These are phyloP conservation scores for Leccinum boreale DNA, from an alignment of 768 basidiomycete species.

Conservation along the genomic window DNA sequence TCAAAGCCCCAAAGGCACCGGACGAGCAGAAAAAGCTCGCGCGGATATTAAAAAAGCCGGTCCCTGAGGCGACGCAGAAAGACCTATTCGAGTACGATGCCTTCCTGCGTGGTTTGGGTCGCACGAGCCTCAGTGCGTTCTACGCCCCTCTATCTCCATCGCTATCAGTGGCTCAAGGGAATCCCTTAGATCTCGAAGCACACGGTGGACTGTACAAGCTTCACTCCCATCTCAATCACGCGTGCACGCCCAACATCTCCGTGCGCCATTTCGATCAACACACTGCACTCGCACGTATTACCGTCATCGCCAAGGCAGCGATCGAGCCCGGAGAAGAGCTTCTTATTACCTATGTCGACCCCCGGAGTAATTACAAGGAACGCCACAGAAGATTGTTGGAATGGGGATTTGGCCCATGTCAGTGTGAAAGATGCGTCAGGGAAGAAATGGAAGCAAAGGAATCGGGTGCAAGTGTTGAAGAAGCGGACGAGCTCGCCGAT, in stretches of 20 bases:
- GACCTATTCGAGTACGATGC: slow-evolving; percentile 75
- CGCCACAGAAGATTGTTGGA: slow-evolving; percentile 55
- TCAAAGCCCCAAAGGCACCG: slow-evolving; percentile 52
- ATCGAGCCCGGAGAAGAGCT: slow-evolving; percentile 76
- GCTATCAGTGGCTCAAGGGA: slow-evolving; percentile 1
- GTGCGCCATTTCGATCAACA: slow-evolving; percentile 73
- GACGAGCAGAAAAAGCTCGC: slow-evolving; percentile 57
- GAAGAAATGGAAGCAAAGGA: slow-evolving; percentile 43
- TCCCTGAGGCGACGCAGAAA: slow-evolving; percentile 46
- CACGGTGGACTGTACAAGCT: slow-evolving; percentile 85
- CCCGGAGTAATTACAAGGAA: slow-evolving; percentile 34
- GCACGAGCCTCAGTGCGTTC: slow-evolving; percentile 63
- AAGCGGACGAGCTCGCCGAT: slow-evolving; percentile 47
- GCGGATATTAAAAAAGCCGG: slow-evolving; percentile 47
- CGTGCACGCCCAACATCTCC: slow-evolving; percentile 75
- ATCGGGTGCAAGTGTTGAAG: slow-evolving; percentile 2
- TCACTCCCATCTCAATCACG: slow-evolving; percentile 87
- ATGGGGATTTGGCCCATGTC: slow-evolving; percentile 76
- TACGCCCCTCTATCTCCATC: not conserved
- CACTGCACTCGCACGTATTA: slow-evolving; percentile 69
- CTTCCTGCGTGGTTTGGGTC: slow-evolving; percentile 68
- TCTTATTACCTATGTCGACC: slow-evolving; percentile 75
- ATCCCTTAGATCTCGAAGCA: slow-evolving; percentile 63
- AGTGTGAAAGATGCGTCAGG: slow-evolving; percentile 61
- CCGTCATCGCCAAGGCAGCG: slow-evolving; percentile 60